Evolutionary conservation across 139 green algal genomes (phyloP).

Genomic region (Chlamydomonas applanata): DNA sequence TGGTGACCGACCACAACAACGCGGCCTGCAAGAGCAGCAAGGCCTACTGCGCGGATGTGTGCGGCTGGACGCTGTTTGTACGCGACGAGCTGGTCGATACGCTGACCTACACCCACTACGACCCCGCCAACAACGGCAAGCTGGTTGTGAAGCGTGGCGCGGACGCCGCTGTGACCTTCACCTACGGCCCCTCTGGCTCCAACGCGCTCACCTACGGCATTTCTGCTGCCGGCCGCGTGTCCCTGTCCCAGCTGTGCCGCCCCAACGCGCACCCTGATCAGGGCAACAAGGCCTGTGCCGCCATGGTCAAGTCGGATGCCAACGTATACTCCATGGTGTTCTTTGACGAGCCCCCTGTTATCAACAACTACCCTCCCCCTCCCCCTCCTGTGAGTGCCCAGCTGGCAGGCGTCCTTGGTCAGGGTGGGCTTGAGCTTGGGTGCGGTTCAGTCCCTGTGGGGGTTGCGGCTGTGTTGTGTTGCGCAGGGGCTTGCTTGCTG

Average conservation of each 20-base stretch:
- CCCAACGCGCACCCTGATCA: constrained; percentile 23
- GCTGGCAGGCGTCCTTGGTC: no score
- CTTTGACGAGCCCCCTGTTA: constrained; percentile 21
- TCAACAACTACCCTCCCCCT: not conserved
- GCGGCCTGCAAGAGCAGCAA: constrained; percentile 7
- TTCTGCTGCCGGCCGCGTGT: not conserved
- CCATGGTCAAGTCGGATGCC: constrained; percentile 8
- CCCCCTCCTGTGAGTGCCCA: no score
- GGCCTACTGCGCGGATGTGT: constrained; percentile 28
- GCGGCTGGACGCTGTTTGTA: constrained; percentile 29
- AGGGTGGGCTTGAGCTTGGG: no score
- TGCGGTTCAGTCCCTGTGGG: no score
- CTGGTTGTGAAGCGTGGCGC: not conserved
- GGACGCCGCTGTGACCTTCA: constrained; percentile 20
- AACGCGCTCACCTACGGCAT: constrained; percentile 11
- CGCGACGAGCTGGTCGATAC: not conserved
- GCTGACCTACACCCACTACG: constrained; percentile 17
- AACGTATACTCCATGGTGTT: constrained; percentile 24
- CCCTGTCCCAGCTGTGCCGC: constrained; percentile 20
- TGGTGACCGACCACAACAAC: constrained; percentile 30
- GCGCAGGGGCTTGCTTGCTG: no score
- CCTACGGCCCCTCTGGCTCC: constrained; percentile 21
- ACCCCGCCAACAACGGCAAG: constrained; percentile 1
- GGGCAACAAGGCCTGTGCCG: constrained; percentile 26
- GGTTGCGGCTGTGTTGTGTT: no score